These are phyloP conservation scores for Flaveria bidentis DNA, from an alignment of 129 eudicot species.

Conservation along the genomic window DNA sequence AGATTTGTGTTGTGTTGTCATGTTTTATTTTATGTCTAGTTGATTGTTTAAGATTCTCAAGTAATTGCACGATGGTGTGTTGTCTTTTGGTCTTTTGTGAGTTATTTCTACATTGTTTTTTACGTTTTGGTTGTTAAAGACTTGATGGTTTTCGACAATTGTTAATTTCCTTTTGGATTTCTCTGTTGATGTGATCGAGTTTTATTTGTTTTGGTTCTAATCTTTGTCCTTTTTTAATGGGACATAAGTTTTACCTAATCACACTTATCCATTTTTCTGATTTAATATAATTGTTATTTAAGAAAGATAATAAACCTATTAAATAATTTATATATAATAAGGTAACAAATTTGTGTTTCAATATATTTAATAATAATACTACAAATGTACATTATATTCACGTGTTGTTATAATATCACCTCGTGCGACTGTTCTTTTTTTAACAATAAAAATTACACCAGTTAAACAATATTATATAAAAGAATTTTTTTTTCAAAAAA, in stretches of 20 bases:
- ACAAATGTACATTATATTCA: too few species aligned
- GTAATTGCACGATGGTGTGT: slow-evolving; percentile 1
- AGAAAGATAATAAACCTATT: background rate
- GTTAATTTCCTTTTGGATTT: background rate
- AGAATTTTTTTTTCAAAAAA: too few species aligned
- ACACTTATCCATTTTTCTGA: slow-evolving; percentile 2
- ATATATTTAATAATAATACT: too few species aligned
- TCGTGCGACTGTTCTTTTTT: too few species aligned
- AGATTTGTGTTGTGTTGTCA: too few species aligned
- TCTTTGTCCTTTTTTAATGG: slow-evolving; percentile 17
- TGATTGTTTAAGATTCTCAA: slow-evolving; percentile 3
- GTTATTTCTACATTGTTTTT: slow-evolving; percentile 4
- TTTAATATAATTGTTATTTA: background rate
- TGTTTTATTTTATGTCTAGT: background rate
- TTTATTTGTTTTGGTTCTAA: slow-evolving; percentile 21
- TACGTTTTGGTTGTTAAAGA: background rate
- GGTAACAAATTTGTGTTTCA: background rate
- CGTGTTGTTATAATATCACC: too few species aligned
- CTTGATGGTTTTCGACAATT: background rate
- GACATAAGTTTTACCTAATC: slow-evolving; percentile 22
- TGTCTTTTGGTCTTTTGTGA: slow-evolving; percentile 4
- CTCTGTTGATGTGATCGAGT: slow-evolving; percentile 6
- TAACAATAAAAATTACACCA: too few species aligned
- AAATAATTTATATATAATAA: background rate
- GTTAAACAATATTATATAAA: too few species aligned